phyloP scores from a whole-genome alignment of 306 rosid species.

The Quercus mongolica region DNA sequence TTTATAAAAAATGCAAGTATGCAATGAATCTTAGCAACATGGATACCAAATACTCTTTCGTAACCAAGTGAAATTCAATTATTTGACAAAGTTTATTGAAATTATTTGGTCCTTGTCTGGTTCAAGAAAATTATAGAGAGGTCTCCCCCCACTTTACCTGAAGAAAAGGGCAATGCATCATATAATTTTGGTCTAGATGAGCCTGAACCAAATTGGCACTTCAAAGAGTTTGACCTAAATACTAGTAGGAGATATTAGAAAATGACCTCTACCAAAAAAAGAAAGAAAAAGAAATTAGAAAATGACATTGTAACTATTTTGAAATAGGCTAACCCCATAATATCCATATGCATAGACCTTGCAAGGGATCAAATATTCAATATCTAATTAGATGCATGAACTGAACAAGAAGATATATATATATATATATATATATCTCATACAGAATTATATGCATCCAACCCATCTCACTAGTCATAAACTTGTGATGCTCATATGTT shows the following conservation, averaged over 20 bases:
- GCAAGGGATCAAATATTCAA: too few species aligned
- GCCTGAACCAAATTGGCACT: conserved; percentile 2
- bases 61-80: background rate
- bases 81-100: background rate
- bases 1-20: background rate
- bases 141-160: background rate
- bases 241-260: too few species aligned
- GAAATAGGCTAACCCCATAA: background rate
- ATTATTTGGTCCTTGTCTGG: background rate
- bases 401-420: too few species aligned
- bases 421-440: too few species aligned
- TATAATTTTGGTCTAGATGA: conserved; percentile 2
- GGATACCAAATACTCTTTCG: background rate
- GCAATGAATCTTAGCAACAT: background rate
- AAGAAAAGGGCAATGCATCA: background rate
- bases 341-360: background rate
- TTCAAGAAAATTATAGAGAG: background rate
- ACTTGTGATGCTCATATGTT: too few species aligned
- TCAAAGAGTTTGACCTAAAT: background rate
- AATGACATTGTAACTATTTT: background rate
- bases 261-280: too few species aligned
- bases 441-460: too few species aligned
- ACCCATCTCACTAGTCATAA: too few species aligned
- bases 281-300: background rate
- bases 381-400: too few species aligned